phyloP scores from a whole-genome alignment of 2,329 filamentous ascomycete species.

The Penicillium crustosum region DNA sequence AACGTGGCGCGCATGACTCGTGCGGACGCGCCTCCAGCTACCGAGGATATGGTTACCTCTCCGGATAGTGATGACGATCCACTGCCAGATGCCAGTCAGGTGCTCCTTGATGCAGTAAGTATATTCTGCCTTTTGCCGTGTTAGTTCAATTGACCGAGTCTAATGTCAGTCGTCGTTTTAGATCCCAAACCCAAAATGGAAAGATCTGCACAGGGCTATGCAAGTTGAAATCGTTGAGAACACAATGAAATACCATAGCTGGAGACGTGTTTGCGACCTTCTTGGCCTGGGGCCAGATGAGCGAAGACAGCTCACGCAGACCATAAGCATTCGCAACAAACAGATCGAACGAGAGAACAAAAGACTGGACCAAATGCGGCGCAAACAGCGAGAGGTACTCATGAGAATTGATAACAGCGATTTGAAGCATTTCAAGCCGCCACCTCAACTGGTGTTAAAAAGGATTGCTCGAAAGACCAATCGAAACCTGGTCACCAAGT shows the following conservation, averaged over 20 bases:
- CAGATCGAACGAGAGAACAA: slow-evolving; percentile 33
- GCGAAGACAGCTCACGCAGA: slow-evolving; percentile 16
- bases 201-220: slow-evolving; percentile 32
- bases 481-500: slow-evolving; percentile 2
- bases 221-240: slow-evolving; percentile 40
- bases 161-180: not conserved
- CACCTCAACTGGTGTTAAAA: slow-evolving; percentile 31
- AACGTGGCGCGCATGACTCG: slow-evolving; percentile 15
- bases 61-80: slow-evolving; percentile 26
- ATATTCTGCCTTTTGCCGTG: not conserved
- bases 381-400: slow-evolving; percentile 34
- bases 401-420: slow-evolving; percentile 36
- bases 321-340: slow-evolving; percentile 22
- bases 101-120: slow-evolving; percentile 13
- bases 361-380: slow-evolving; percentile 34
- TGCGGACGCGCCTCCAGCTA: not conserved
- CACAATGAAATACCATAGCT: slow-evolving; percentile 25
- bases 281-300: slow-evolving; percentile 31
- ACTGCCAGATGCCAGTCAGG: slow-evolving; percentile 5
- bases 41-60: slow-evolving; percentile 8
- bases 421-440: slow-evolving; percentile 23
- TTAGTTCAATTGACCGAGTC: not conserved
- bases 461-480: slow-evolving; percentile 24
- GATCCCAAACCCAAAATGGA: slow-evolving; percentile 30
- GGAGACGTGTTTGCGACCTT: slow-evolving; percentile 21